Conservation (phyloP, 768 basidiomycete genomes). For the Pseudohyphozyma bogoriensis region DNA sequence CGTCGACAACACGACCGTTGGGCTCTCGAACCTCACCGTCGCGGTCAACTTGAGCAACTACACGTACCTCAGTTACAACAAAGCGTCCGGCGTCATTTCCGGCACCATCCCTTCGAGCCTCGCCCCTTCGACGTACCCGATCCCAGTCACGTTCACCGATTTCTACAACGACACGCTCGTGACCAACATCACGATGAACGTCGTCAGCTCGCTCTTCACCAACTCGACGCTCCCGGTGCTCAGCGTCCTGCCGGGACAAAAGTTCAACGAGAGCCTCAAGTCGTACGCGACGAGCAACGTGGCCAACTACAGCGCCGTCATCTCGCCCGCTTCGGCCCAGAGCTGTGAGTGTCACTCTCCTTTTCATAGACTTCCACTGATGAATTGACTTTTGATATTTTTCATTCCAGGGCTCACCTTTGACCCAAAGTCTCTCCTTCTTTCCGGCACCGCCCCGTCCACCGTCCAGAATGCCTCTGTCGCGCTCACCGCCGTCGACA, state of each 20-base stretch:
- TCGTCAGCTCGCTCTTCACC: slow-evolving; percentile 66
- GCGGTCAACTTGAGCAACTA: slow-evolving; percentile 42
- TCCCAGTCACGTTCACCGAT: slow-evolving; percentile 57
- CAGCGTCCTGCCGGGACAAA: slow-evolving; percentile 22
- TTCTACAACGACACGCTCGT: slow-evolving; percentile 55
- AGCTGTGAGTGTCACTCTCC: too few species aligned
- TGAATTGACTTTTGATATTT: too few species aligned
- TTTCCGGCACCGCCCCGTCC: slow-evolving; percentile 27
- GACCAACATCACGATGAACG: slow-evolving; percentile 54
- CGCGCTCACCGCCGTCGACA: slow-evolving; percentile 18
- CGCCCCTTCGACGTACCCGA: slow-evolving; percentile 37
- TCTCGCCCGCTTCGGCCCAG: slow-evolving; percentile 18
- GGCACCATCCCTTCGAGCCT: slow-evolving; percentile 53
- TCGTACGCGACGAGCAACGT: slow-evolving; percentile 3
- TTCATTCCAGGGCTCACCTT: too few species aligned
- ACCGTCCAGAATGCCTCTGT: slow-evolving; percentile 18
- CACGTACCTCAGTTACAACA: slow-evolving; percentile 48
- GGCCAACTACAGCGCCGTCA: slow-evolving; percentile 15
- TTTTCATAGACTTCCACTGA: too few species aligned
- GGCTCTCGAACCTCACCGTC: slow-evolving; percentile 52
- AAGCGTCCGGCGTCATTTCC: slow-evolving; percentile 48
- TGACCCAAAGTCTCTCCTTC: slow-evolving; percentile 13
- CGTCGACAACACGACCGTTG: slow-evolving; percentile 54
- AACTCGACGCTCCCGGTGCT: slow-evolving; percentile 16
- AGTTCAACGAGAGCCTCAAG: slow-evolving; percentile 24